Evolutionary conservation across 345 rosid genomes (phyloP), one percentile per base, ranked within the genome.

Genomic region (Ceriops zippeliana): DNA sequence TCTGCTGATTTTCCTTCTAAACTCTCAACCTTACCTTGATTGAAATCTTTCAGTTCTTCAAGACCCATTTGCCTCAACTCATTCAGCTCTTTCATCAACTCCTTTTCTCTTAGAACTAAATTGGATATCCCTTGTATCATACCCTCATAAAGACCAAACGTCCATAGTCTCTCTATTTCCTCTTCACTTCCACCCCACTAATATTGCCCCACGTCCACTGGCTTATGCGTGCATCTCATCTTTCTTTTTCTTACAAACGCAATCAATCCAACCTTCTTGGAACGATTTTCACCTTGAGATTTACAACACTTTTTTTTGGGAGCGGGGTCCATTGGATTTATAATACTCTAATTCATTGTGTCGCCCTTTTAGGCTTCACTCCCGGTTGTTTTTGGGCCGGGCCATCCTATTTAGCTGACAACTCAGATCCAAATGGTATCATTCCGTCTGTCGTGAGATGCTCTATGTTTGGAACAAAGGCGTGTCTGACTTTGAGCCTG

Each of bases 111-210:
- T 32, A 21, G 71, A 0, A 4, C 38, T 19, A 52, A 57, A 0
- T 32, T 70, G 3, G 61, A 13, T n/a, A 79, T 42, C 20, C 83
- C 91, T 52, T 63, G 73, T 19, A 86, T 51, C 81, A 68, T 83
- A 17, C 91, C 95, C 1, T 72, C 80, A 22, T 73, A 71, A 10
- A 70, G 11, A 0, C 91, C 95, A 28, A 24, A 85, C 68, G 52
- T 82, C 59, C 87, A 81, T 72, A 86, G 8, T 71, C 52, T 80
- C 69, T 81, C 88, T 0, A 86, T 73, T 47, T 89, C 87, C 64
- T 73, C 85, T 52, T 86, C 83, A 6, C 68, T 76, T 61, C 89
- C 91, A 2, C 89, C 90, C 7, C 88, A 24, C 95, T 17, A 86
- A 46, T 67, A 89, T 89, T 22, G 87, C 88, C 2, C 95, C 95